phyloP scores from a whole-genome alignment of 176 grass and related monocot genomes.

The Phyllostachys edulis region DNA sequence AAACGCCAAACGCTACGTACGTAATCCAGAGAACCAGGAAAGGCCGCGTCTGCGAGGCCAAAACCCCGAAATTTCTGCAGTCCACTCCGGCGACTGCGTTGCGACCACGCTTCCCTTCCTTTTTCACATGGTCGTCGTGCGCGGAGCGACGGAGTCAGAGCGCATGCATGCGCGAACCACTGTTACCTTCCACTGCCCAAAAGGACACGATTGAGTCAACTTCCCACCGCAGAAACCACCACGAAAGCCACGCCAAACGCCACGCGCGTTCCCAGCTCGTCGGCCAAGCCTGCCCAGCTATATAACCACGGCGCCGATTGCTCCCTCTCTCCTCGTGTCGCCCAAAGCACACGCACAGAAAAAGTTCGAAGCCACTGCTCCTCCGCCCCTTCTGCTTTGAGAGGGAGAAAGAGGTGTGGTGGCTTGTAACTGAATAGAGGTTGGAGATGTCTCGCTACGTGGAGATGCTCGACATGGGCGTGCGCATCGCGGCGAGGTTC shows the following conservation, averaged over 20 bases:
- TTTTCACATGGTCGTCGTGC: not conserved
- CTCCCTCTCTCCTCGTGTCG: not conserved
- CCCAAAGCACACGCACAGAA: not conserved
- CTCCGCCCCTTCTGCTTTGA: not conserved
- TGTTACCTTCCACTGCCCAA: not conserved
- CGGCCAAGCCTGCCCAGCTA: not conserved
- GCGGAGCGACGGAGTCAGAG: not conserved
- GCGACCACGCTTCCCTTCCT: not conserved
- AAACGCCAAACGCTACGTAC: not conserved
- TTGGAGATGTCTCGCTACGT: constrained; percentile 50
- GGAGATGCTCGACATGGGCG: constrained; percentile 75
- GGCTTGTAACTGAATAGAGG: not conserved
- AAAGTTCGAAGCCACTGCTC: not conserved
- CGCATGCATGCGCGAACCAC: not conserved
- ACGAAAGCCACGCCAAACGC: constrained; percentile 15
- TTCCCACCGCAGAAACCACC: not conserved
- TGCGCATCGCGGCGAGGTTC: constrained; percentile 79
- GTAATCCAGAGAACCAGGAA: not conserved
- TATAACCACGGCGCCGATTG: not conserved
- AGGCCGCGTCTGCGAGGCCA: not conserved
- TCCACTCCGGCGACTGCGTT: not conserved
- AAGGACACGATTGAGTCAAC: not conserved
- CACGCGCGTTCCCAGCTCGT: not conserved
- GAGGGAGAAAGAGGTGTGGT: not conserved
- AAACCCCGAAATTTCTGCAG: not conserved